A percentile compares a stretch with the other conserved stretches of the same genome.
phyloP scores from a whole-genome alignment of 305 asterid genomes.

The Stenogyne calaminthoides region DNA sequence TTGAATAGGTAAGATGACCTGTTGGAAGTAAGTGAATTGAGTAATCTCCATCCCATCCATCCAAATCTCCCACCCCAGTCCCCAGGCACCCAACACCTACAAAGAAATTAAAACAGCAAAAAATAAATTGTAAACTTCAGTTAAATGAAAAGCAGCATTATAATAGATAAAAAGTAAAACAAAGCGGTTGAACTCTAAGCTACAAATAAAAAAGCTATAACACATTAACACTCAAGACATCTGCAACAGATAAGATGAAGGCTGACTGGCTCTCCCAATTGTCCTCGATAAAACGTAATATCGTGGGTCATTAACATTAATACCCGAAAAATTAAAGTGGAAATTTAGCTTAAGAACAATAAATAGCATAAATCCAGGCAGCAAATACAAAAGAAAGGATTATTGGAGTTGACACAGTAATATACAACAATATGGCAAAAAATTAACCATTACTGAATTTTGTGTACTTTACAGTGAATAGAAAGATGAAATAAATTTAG shows the following conservation, averaged over 20 bases:
- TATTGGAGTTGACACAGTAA: not conserved
- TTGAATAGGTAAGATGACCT: slow-evolving; percentile 52
- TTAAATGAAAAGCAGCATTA: not conserved
- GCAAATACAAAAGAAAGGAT: not conserved
- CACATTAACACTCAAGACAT: not conserved
- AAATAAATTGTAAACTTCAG: slow-evolving; percentile 20
- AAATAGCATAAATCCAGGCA: not conserved
- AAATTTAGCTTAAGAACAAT: slow-evolving; percentile 26
- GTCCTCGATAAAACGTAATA: slow-evolving; percentile 99
- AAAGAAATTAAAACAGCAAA: slow-evolving; percentile 23
- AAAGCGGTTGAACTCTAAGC: slow-evolving; percentile 16
- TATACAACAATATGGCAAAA: not conserved
- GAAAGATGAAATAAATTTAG: slow-evolving; percentile 9
- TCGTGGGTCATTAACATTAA: slow-evolving; percentile 90
- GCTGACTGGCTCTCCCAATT: slow-evolving; percentile 99
- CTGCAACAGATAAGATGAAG: slow-evolving; percentile 27
- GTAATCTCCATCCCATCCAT: slow-evolving; percentile 99
- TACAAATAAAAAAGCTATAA: slow-evolving; percentile 23
- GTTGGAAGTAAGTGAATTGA: slow-evolving; percentile 98
- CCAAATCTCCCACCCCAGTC: slow-evolving; percentile 99
- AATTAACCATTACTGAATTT: not conserved
- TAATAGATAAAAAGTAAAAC: not conserved
- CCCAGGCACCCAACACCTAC: slow-evolving; percentile 99
- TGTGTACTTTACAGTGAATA: not conserved
- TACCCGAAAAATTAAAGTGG: slow-evolving; percentile 52